Conservation (phyloP, 208 protist species). For the Trypanosoma melophagium region DNA sequence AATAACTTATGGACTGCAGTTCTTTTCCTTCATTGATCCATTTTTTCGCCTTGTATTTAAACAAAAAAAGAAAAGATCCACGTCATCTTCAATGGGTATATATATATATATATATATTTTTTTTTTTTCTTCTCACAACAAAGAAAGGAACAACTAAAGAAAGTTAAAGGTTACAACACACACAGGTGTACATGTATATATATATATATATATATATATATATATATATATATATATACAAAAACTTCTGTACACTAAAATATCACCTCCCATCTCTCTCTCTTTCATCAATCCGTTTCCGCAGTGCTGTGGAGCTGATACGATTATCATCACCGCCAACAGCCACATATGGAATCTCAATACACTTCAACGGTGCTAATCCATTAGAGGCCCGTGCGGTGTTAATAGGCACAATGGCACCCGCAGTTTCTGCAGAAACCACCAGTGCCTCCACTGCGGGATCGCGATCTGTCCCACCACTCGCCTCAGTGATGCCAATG, state of each 20-base stretch:
- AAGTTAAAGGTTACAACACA: too few relatives aligned
- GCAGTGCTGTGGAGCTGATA: slow-evolving; percentile 75
- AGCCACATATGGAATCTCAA: slow-evolving; percentile 70
- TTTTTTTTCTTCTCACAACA: not conserved
- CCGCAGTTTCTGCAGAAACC: slow-evolving; percentile 77
- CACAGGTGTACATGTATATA: too few relatives aligned
- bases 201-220: not conserved
- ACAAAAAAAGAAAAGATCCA: not conserved
- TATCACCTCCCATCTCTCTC: not conserved
- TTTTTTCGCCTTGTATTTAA: not conserved
- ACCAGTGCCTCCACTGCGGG: slow-evolving; percentile 66
- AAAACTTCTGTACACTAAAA: too few relatives aligned
- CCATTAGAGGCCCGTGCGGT: slow-evolving; percentile 48
- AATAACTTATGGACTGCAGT: too few relatives aligned
- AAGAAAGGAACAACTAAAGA: too few relatives aligned
- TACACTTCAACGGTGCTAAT: slow-evolving; percentile 41
- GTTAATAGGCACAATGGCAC: slow-evolving; percentile 61
- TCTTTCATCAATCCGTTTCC: slow-evolving; percentile 17
- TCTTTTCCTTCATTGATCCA: too few relatives aligned
- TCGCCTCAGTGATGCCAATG: slow-evolving; percentile 58
- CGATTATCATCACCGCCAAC: slow-evolving; percentile 27
- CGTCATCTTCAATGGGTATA: too few relatives aligned
- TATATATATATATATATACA: not conserved
- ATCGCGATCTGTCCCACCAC: slow-evolving; percentile 73
- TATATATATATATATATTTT: too few relatives aligned